Conservation (phyloP, 306 rosid species). For the Dalbergia cultrata region DNA sequence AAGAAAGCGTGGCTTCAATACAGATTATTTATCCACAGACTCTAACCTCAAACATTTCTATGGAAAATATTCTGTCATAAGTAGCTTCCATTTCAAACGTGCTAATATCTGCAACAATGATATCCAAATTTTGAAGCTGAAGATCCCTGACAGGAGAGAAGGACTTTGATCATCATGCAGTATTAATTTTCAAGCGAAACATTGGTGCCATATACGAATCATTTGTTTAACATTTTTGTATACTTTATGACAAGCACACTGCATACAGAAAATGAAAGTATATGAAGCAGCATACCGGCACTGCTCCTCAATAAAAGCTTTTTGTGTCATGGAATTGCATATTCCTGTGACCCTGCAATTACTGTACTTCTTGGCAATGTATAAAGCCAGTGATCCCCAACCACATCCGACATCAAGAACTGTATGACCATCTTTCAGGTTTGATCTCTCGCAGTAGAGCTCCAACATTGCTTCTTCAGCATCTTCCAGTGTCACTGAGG, state of each 20-base stretch:
- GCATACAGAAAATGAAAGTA: conserved; percentile 14
- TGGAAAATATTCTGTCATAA: conserved; percentile 83
- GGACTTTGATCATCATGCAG: conserved; percentile 33
- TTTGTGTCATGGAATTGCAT: conserved; percentile 87
- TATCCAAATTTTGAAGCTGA: conserved; percentile 73
- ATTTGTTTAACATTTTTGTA: neutral
- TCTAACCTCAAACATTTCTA: conserved; percentile 93
- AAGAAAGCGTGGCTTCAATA: neutral
- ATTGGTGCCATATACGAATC: neutral
- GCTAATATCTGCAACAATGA: conserved; percentile 83
- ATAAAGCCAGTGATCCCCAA: conserved; percentile 87
- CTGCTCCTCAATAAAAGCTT: conserved; percentile 71
- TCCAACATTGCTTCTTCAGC: conserved; percentile 90
- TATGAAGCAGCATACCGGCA: conserved; percentile 57
- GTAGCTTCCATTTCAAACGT: conserved; percentile 81
- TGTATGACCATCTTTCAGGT: conserved; percentile 74
- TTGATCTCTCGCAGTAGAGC: conserved; percentile 75
- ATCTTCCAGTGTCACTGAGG: conserved; percentile 71
- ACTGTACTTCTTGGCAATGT: conserved; percentile 75
- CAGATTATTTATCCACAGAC: neutral
- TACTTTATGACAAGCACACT: conserved; percentile 18
- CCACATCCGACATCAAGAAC: conserved; percentile 95
- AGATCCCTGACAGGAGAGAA: conserved; percentile 60
- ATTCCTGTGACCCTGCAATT: conserved; percentile 85
- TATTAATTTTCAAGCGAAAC: conserved; percentile 23